Conservation (phyloP, 495 filamentous ascomycete genomes). For the Aspergillus sparsus region DNA sequence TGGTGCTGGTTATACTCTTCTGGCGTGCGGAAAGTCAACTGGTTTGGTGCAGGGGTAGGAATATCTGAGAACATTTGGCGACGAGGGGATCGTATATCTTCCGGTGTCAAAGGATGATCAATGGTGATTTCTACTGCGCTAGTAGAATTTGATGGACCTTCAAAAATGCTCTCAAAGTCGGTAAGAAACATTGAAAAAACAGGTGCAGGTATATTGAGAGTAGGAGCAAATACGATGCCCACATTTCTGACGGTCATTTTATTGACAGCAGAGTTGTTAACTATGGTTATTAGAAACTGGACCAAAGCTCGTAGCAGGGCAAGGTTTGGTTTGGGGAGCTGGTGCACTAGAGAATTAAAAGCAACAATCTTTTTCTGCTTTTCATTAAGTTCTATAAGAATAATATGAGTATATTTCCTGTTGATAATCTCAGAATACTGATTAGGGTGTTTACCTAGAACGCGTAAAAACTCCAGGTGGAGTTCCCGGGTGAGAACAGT, state of each 20-base stretch:
- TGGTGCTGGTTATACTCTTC: constrained; percentile 34
- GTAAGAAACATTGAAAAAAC: constrained; percentile 93
- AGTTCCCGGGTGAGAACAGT: constrained; percentile 90
- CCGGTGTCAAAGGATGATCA: constrained; percentile 50
- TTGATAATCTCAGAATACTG: neutral
- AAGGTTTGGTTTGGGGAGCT: constrained; percentile 77
- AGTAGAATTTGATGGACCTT: constrained; percentile 43
- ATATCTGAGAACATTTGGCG: constrained; percentile 71
- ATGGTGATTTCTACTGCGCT: constrained; percentile 45
- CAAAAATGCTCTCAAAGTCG: constrained; percentile 85
- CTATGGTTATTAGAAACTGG: constrained; percentile 82
- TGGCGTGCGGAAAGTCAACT: constrained; percentile 54
- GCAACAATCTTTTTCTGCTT: constrained; percentile 74
- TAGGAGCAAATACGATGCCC: constrained; percentile 98
- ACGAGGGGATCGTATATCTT: constrained; percentile 66
- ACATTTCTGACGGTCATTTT: constrained; percentile 99
- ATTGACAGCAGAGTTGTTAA: constrained; percentile 85
- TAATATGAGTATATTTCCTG: constrained; percentile 18
- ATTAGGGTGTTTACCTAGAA: constrained; percentile 64
- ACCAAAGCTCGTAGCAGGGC: constrained; percentile 79
- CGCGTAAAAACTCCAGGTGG: constrained; percentile 82
- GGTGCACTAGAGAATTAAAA: constrained; percentile 82
- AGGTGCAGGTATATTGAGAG: constrained; percentile 92
- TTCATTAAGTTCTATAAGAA: constrained; percentile 59
- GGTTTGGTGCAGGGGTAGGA: constrained; percentile 64